Base-by-base conservation (phyloP, 108 stramenopile species). In the Aurantiochytrium sp. region DNA sequence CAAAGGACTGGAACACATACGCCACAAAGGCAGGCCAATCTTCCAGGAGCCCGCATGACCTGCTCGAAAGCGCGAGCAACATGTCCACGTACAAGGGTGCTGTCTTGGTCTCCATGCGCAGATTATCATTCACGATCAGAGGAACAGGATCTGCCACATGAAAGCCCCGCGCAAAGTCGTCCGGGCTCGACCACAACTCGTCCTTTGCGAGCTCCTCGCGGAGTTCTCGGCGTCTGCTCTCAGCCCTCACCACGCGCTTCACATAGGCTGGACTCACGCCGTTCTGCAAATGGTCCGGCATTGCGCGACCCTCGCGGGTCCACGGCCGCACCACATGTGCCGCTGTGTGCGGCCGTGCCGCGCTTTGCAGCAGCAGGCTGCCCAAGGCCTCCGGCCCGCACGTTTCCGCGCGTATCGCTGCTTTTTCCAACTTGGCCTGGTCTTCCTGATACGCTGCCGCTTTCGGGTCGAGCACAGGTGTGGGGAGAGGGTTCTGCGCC, bases 91-190 rank as follows among this genome's bases (percentile, higher is more conserved):
- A 83, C 51, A 83, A 23, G 12, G 76, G 49, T 12, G 76, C 45
- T 45, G 51, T 83, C n/a, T 83, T 83, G 49, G 51, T 53, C 4
- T 83, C 76, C 76, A 83, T 83, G 51, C 76, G 76, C 25, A 83
- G n/a, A 53, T 47, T 83, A 45, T 83, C 76, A 16, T 83, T 83
- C 49, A 83, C 76, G 76, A 83, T 83, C 23, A 83, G 49, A 0
- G 76, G 76, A 23, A 83, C 76, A 0, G 76, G 76, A 35, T 83
- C 76, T 23, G 76, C n/a, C 4, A 83, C 76, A 8, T 83, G 49
- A 4, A 83, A 83, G 16, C 49, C 51, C 14, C 51, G 45, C 45
- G 51, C 49, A 53, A 83, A 83, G n/a, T 47, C 23, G 10, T 53
- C 51, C n/a, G 76, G 76, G 28, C 51, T 3, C 28, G 76, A 53